A percentile compares a stretch with the other conserved stretches of the same genome.
Conservation (phyloP, 2,329 filamentous ascomycete genomes). For the Aspergillus sergii region DNA sequence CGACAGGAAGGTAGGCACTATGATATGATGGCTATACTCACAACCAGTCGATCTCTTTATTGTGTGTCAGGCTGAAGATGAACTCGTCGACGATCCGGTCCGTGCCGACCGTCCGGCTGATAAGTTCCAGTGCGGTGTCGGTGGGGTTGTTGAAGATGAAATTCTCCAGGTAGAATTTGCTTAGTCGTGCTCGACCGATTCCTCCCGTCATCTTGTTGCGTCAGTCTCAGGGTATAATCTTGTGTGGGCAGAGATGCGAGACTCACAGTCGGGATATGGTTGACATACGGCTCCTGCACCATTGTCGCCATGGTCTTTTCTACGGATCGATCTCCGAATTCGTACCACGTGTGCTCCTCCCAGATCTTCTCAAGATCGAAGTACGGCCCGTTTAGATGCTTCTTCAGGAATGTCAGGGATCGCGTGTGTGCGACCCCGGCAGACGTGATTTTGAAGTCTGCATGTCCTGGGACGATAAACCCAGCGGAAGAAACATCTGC, state of each 20-base stretch:
- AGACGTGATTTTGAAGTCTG: constrained; percentile 54
- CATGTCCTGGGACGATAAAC: constrained; percentile 56
- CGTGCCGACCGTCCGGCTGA: constrained; percentile 71
- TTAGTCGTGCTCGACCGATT: constrained; percentile 64
- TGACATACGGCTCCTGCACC: constrained; percentile 78
- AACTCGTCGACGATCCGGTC: constrained; percentile 75
- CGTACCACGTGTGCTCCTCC: constrained; percentile 74
- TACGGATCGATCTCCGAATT: constrained; percentile 70
- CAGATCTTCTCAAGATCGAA: constrained; percentile 78
- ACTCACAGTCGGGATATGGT: constrained; percentile 70
- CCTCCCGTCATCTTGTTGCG: constrained; percentile 59
- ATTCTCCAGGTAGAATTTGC: constrained; percentile 70
- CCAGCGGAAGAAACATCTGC: constrained; percentile 44
- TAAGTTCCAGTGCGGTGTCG: constrained; percentile 68
- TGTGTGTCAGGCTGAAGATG: constrained; percentile 66
- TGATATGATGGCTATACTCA: constrained; percentile 42
- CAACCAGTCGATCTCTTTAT: constrained; percentile 69
- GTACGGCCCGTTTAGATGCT: constrained; percentile 62
- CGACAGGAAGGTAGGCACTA: not conserved
- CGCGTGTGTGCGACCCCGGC: constrained; percentile 69
- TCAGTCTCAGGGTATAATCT: not conserved
- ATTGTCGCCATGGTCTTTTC: constrained; percentile 79
- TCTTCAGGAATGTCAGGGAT: constrained; percentile 66
- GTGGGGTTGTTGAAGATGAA: constrained; percentile 75
- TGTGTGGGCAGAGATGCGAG: not conserved